Base-by-base conservation (phyloP, 352 stramenopile species). In the Pythium vanterpoolii region DNA sequence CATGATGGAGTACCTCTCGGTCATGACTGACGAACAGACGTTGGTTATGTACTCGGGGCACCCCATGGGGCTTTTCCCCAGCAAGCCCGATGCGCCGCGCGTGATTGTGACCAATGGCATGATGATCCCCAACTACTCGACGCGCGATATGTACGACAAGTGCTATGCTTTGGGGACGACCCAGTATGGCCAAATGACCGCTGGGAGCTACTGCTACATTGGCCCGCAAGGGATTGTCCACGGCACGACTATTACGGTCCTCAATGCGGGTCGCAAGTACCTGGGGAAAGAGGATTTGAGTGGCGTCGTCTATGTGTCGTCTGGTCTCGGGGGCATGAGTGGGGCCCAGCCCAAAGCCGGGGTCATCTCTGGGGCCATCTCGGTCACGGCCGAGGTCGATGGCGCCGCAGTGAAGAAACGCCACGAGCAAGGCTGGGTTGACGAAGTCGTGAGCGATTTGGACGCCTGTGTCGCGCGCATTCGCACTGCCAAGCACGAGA, bases 141-240 rank as follows among this genome's bases (percentile, higher is more conserved):
- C 76, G 8, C 81, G 83, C 48, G 82, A 85, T 30, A 86, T 89
- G 69, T 95, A 94, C 72, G 85, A 96, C 69, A 90, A 91, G 71
- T 73, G 91, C 49, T 95, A 96, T 56, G 87, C 87, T 38, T 79
- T 91, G 69, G 87, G 86, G 58, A 89, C 89, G 54, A 90, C 83
- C 39, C 77, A 91, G 67, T 96, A 95, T 62, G 88, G 88, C 18
- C 87, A 96, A 66, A 96, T 95, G 87, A 96, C 87, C 14, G 87
- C 87, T 3, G 87, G 87, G n/a, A 90, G 76, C 68, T 96, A 93
- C 74, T 96, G 86, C 72, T 96, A 96, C 80, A 96, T 96, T 49
- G 87, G 87, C 10, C 87, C 87, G 5, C 87, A 96, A 60, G 87
- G 87, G 18, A 96, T 96, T 56, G 87, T 96, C 24, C 87, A 96